Conservation (phyloP, 495 filamentous ascomycete species). For the Daldinia vernicosa region DNA sequence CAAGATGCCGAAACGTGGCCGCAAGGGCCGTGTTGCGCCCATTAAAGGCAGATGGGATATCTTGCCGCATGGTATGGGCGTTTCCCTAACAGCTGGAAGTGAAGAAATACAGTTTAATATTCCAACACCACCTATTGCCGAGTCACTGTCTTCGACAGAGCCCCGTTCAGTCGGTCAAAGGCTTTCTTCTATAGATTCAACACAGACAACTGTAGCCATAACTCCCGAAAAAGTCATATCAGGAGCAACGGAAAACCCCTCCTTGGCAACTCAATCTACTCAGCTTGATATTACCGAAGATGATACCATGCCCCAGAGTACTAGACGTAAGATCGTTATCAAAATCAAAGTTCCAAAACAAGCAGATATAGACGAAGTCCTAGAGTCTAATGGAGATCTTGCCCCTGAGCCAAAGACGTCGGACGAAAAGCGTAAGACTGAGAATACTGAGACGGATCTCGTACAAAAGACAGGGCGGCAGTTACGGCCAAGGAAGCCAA, state of each 20-base stretch:
- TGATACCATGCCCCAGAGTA: not conserved
- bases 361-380: not conserved
- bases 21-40: conserved; percentile 13
- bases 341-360: conserved; percentile 4
- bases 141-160: not conserved
- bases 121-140: not conserved
- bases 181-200: not conserved
- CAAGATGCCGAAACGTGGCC: conserved; percentile 31
- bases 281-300: not conserved
- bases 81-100: not conserved
- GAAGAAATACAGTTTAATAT: not conserved
- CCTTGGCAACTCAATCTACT: not conserved
- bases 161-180: not conserved
- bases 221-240: not conserved
- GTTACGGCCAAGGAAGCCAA: conserved; percentile 14
- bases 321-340: not conserved
- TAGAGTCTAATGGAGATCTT: not conserved
- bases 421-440: not conserved
- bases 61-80: conserved; percentile 55
- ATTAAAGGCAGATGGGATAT: conserved; percentile 32
- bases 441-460: not conserved
- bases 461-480: not conserved
- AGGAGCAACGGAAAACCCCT: not conserved
- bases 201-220: not conserved
- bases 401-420: not conserved